Evolutionary conservation across 2,329 filamentous ascomycete species (phyloP), one percentile per base, ranked within the genome.

Genomic region (Parafenestella ontariensis): DNA sequence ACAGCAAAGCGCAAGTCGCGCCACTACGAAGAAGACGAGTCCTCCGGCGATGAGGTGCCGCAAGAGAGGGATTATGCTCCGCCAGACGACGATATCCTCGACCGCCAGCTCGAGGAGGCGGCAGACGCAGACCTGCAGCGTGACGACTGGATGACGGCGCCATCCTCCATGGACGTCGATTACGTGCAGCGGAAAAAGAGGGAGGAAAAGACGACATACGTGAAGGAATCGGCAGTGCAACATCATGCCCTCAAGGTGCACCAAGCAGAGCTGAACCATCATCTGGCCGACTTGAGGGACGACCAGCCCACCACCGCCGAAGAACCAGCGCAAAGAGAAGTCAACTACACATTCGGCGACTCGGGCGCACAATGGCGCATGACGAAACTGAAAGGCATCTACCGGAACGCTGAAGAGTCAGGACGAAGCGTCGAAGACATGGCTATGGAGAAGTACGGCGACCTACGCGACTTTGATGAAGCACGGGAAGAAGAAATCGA

Each of bases 121-220:
- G 68, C 70, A 17, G 59, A 66, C 58, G 62, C 75, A 70, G 54
- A 76, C 1, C 67, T 88, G 28, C 83, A 87, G 62, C 86, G 96
- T 59, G 95, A 98, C 74, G 86, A 89, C 0, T 99, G 96, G 93
- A 99, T 99, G 95, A 89, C 92, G 55, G 89, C 89, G 0, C 92
- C 94, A 0, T 91, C 90, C 0, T 87, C 89, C 0, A 78, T 96
- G 31, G 89, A 93, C 48, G 82, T 98, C 52, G 93, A 98, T 70
- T 96, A 96, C 72, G 83, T 92, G 46, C 85, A 90, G 69, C 82
- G 85, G 56, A 80, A 83, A 57, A 86, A 86, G 56, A 71, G 73
- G 48, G 74, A 76, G 26, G 73, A 74, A 29, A 67, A 77, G 77
- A 33, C 79, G 77, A 64, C 76, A 65, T 65, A 77, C 74, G 65